phyloP scores from a whole-genome alignment of 164 flowering plant species.

The Stephania yunnanensis region DNA sequence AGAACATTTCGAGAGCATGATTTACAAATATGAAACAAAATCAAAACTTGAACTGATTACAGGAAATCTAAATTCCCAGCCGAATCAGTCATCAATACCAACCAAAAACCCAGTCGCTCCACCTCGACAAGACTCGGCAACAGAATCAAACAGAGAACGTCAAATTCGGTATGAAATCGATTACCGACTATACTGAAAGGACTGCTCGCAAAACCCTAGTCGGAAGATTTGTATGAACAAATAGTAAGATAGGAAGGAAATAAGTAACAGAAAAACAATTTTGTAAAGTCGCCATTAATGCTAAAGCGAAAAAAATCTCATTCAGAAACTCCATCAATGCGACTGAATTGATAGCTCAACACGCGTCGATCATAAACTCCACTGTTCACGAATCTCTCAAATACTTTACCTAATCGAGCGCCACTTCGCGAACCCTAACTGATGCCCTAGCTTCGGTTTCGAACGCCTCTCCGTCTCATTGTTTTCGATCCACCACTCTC shows the following conservation, averaged over 20 bases:
- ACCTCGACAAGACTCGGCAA: not conserved
- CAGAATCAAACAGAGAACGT: not conserved
- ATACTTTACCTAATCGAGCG: no score
- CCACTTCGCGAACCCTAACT: not conserved
- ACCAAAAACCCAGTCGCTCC: not conserved
- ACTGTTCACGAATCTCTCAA: no score
- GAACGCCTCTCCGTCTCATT: not conserved
- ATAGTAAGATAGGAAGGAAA: no score
- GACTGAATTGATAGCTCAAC: no score
- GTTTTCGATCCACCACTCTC: not conserved
- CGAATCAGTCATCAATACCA: not conserved
- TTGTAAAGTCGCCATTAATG: no score
- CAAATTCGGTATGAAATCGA: not conserved
- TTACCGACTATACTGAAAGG: not conserved
- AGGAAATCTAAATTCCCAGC: constrained; percentile 4
- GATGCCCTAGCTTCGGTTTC: not conserved
- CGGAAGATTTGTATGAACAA: not conserved
- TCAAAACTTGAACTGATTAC: not conserved
- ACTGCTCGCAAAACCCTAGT: not conserved
- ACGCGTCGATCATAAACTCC: no score
- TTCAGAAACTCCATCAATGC: no score
- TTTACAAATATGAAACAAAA: not conserved
- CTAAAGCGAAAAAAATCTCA: no score
- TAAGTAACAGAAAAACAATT: no score
- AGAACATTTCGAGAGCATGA: not conserved